These are phyloP conservation scores for Boletellus emodensis DNA, from an alignment of 768 basidiomycete species.

Conservation along the genomic window DNA sequence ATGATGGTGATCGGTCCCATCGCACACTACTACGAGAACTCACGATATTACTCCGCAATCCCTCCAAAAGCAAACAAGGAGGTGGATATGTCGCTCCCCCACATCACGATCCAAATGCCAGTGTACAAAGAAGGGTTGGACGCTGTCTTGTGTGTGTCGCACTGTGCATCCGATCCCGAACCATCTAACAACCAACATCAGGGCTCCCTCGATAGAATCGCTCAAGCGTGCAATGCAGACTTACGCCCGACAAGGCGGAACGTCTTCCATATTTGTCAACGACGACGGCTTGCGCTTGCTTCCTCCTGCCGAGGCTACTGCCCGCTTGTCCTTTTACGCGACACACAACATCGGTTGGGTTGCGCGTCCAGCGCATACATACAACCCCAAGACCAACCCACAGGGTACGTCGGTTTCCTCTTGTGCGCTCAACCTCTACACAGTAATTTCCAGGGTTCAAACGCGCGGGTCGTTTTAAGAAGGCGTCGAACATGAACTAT, in stretches of 20 bases:
- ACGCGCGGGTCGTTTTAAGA: conserved; percentile 82
- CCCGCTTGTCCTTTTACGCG: conserved; percentile 50
- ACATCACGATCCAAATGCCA: conserved; percentile 54
- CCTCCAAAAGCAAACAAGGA: conserved; percentile 40
- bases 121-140: conserved; percentile 57
- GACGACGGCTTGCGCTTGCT: conserved; percentile 60
- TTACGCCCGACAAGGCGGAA: conserved; percentile 63
- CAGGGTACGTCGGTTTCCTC: conserved; percentile 34
- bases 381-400: conserved; percentile 42
- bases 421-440: conserved; percentile 34
- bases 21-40: conserved; percentile 48
- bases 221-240: conserved; percentile 60
- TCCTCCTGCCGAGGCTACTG: conserved; percentile 41
- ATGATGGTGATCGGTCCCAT: conserved; percentile 47
- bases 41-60: conserved; percentile 49
- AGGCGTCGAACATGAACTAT: conserved; percentile 91
- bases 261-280: conserved; percentile 54
- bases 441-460: conserved; percentile 22
- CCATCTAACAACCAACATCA: conserved; percentile 4
- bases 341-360: conserved; percentile 58
- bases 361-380: conserved; percentile 50
- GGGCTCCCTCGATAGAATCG: conserved; percentile 48
- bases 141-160: conserved; percentile 42
- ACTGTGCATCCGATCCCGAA: not conserved
- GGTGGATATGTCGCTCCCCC: conserved; percentile 44